Evolutionary conservation across 2,329 filamentous ascomycete genomes (phyloP).

Genomic region (Fusarium sp.): DNA sequence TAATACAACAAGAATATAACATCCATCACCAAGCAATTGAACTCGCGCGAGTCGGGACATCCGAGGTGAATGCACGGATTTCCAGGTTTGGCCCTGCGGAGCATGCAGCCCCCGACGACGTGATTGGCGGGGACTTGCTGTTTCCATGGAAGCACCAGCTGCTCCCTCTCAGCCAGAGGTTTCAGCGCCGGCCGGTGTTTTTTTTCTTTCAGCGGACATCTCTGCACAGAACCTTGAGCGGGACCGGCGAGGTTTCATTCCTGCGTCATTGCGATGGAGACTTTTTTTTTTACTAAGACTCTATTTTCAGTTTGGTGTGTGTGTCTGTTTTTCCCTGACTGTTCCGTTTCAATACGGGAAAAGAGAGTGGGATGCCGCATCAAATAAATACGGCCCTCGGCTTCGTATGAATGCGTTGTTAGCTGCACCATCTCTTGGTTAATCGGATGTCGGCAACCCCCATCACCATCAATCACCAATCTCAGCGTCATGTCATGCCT

Average conservation of each 20-base stretch:
- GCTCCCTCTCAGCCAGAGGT: conserved; percentile 19
- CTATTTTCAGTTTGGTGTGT: conserved; percentile 18
- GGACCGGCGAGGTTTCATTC: conserved; percentile 37
- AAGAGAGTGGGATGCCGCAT: neutral
- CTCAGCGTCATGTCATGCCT: conserved; percentile 15
- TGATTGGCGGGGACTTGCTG: conserved; percentile 30
- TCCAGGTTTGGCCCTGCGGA: conserved; percentile 23
- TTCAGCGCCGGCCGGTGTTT: conserved; percentile 17
- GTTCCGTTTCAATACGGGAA: conserved; percentile 16
- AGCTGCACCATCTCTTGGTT: neutral
- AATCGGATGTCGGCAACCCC: neutral
- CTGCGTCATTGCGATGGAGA: conserved; percentile 37
- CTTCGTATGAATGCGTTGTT: conserved; percentile 2
- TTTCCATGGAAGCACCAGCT: conserved; percentile 9
- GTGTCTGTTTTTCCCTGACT: conserved; percentile 6
- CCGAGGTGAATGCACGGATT: conserved; percentile 1
- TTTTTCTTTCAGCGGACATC: neutral
- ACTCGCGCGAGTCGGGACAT: conserved; percentile 9
- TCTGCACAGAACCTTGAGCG: conserved; percentile 29
- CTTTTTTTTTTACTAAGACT: neutral
- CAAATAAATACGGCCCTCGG: neutral
- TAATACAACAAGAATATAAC: neutral
- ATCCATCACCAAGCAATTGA: neutral
- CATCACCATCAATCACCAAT: neutral
- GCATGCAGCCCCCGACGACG: conserved; percentile 17